These are phyloP conservation scores for Venturia nashicola DNA, from an alignment of 2,329 filamentous ascomycete species.

Conservation along the genomic window DNA sequence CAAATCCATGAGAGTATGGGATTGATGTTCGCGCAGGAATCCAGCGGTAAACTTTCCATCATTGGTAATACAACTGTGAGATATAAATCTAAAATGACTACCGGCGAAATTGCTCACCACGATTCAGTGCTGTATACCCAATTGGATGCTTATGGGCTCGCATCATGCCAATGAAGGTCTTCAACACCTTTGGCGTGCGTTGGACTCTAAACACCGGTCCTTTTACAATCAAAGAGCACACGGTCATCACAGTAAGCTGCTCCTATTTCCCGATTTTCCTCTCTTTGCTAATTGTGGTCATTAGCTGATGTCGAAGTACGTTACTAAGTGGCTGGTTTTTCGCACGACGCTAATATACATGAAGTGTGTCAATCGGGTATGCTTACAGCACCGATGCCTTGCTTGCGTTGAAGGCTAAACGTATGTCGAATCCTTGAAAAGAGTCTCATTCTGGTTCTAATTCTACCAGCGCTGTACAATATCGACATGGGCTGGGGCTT, in stretches of 20 bases:
- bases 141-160: constrained; percentile 49
- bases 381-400: constrained; percentile 20
- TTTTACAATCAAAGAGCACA: constrained; percentile 60
- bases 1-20: neutral
- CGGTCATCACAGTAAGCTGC: constrained; percentile 42
- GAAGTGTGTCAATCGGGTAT: constrained; percentile 53
- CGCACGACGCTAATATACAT: constrained; percentile 21
- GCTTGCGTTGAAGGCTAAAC: constrained; percentile 27
- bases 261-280: neutral
- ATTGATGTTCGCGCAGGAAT: neutral
- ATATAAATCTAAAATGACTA: neutral
- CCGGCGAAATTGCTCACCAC: neutral
- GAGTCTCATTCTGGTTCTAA: neutral
- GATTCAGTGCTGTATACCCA: constrained; percentile 53
- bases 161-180: constrained; percentile 37
- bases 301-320: neutral
- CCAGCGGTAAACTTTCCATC: neutral
- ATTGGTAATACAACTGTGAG: neutral
- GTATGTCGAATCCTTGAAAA: neutral
- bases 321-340: neutral
- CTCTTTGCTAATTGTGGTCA: neutral
- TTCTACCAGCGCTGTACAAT: constrained; percentile 46
- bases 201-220: constrained; percentile 53
- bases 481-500: constrained; percentile 45
- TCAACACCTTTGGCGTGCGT: constrained; percentile 40